Evolutionary conservation across 257 asterid genomes (phyloP).

Genomic region (Schizonepeta tenuifolia): DNA sequence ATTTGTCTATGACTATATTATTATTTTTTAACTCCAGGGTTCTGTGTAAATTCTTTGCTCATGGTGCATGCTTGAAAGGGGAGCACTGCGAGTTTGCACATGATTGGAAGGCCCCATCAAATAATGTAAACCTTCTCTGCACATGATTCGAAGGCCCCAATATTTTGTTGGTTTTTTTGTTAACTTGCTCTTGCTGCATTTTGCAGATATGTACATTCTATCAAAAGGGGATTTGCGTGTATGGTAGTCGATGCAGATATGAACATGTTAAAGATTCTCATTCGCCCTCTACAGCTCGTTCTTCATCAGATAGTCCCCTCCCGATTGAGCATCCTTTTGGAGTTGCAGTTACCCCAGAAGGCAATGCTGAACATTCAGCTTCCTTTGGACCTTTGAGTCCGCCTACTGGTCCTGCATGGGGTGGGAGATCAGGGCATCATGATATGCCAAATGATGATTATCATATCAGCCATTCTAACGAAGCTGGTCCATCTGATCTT

Average conservation of each 20-base stretch:
- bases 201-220: constrained; percentile 87
- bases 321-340: constrained; percentile 43
- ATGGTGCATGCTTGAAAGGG: constrained; percentile 94
- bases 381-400: constrained; percentile 39
- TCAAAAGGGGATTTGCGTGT: constrained; percentile 85
- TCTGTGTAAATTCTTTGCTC: constrained; percentile 92
- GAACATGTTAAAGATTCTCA: constrained; percentile 70
- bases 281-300: constrained; percentile 49
- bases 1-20: no score
- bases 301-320: constrained; percentile 49
- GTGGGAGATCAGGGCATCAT: constrained; percentile 33
- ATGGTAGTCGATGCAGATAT: constrained; percentile 90
- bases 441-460: constrained; percentile 40
- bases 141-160: constrained; percentile 13
- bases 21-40: constrained; percentile 76
- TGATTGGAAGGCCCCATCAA: constrained; percentile 75
- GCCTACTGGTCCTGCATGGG: constrained; percentile 48
- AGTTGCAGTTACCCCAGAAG: constrained; percentile 28
- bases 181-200: background rate
- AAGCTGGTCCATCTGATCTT: constrained; percentile 60
- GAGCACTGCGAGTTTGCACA: constrained; percentile 88
- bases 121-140: constrained; percentile 52
- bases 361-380: constrained; percentile 39
- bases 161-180: background rate
- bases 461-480: constrained; percentile 35